Base-by-base conservation (phyloP, 1,284 basidiomycete genomes). In the Microbotryomycetes sp. region DNA sequence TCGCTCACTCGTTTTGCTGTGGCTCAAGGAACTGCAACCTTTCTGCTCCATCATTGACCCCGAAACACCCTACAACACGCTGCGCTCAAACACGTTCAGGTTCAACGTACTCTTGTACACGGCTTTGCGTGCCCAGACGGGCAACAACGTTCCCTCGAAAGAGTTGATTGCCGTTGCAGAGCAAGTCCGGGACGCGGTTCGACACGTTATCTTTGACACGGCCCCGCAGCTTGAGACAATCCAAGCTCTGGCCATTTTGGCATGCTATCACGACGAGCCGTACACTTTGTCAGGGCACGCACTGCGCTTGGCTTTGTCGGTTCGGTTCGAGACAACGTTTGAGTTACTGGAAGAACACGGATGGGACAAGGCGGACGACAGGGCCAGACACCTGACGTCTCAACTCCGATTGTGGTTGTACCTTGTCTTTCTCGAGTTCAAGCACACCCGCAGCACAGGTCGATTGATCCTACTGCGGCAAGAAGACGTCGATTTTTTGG, bases 21-120 rank as follows among this genome's bases (percentile, higher is more conserved):
- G 57, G 57, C 35, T 57, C 35, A 51, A 54, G 45, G 55, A 64
- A 31, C 45, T 53, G 23, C 48, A 54, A 18, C 52, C 52, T 9
- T 64, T 64, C 31, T 64, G 62, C 35, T 54, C 62, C 13, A 52
- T 64, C 27, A 52, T 60, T 48, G 59, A 64, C 28, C 55, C 55
- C 47, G 62, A 64, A 31, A 64, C 55, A 3, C 60, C 55, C 57
- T 57, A 61, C 16, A 35, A 46, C 29, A 24, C 57, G 18, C 52
- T 54, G 5, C 31, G n/a, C 2, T 52, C 55, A 5, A 48, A 45
- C 15, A 51, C 54, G 3, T 64, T 64, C 59, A 47, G 60, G 3
- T 55, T 61, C 48, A 56, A 60, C 56, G 55, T 54, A 18, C 35
- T 64, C 47, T 23, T 61, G 1, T 55, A 61, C 49, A 57, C 59